Base-by-base conservation (phyloP, 2,329 filamentous ascomycete genomes). In the Diaporthe longicolla region DNA sequence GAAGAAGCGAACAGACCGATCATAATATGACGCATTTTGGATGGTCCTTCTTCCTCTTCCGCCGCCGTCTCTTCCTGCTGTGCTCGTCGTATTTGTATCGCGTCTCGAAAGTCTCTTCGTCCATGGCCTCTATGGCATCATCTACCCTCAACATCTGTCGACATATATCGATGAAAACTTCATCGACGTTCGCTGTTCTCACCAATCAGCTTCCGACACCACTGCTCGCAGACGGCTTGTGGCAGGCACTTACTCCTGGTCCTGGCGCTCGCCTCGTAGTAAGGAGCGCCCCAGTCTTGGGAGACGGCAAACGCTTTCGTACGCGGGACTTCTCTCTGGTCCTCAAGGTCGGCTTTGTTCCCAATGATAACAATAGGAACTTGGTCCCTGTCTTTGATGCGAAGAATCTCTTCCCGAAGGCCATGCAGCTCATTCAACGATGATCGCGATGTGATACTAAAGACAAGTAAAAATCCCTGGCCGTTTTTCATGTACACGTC, bases 401-500 rank as follows among this genome's bases (percentile, higher is more conserved):
- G 94, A 75, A 95, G 93, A 76, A 98, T 97, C 83, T 97, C 94
- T 80, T 97, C 94, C 68, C 94, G 93, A 55, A 98, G 88, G 78
- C 94, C 93, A 78, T 91, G 89, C 40, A 98, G 89, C 83, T 98
- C 95, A 78, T 92, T 90, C 54, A 98, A 88, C n/a, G 94, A 97
- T 45, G 94, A 94, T 75, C 89, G 87, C 76, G 94, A 97, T 24
- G 94, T 96, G 81, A 97, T 97, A 84, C 93, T 96, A 85, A 97
- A 98, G 73, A 97, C 95, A 50, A 98, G 89, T 72, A 98, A 89
- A 82, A 98, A 98, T 0, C 95, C 95, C 84, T 97, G 94, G 72
- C 95, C 95, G 52, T 95, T 94, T 82, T 97, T 97, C 94, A 98
- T 97, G 86, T 97, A 97, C 59, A 96, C 87, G 81, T 97, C 94